Base-by-base conservation (phyloP, 768 basidiomycete genomes). In the Pleurotus platypus region DNA sequence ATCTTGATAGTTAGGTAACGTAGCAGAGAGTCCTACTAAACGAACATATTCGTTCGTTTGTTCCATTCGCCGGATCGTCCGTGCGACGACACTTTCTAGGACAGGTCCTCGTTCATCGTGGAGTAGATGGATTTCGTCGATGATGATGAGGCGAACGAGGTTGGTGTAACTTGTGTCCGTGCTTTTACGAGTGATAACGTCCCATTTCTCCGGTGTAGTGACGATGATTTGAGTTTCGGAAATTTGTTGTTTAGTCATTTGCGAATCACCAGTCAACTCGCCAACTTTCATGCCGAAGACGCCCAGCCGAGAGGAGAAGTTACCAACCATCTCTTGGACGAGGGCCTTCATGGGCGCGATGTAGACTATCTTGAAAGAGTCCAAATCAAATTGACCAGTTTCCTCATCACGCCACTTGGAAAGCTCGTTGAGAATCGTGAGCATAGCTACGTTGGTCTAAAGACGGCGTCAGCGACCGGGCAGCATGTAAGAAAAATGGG, bases 291-390 rank as follows among this genome's bases (percentile, higher is more conserved):
- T 80, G 43, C 89, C 90, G 58, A 76, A 81, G 20, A 67, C 70
- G 47, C 75, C 74, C 46, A 99, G 84, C 3, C 96, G 88, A 6
- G 83, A 75, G 35, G 81, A 80, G 67, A 99, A 99, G 69, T 95
- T 96, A 61, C 93, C 92, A 58, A 98, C 97, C 89, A 96, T 94
- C 72, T 99, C 97, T 67, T 98, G 96, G 0, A 99, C 96, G 57
- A 99, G 83, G 2, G 96, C 97, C 71, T 99, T 99, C 97, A 99
- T 99, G 3, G 96, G 97, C 0, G 97, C 96, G 51, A 99, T 85
- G 69, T 98, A 99, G 62, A 99, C 86, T 55, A 97, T 90, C 74
- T 99, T 99, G 84, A 98, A 97, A 0, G 89, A 76, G 60, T 91
- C 87, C 35, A 94, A 80, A 65, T 94, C 91, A 66, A 97, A 90